Conservation (phyloP, 176 grass and related monocot genomes). For the Carex littledalei region DNA sequence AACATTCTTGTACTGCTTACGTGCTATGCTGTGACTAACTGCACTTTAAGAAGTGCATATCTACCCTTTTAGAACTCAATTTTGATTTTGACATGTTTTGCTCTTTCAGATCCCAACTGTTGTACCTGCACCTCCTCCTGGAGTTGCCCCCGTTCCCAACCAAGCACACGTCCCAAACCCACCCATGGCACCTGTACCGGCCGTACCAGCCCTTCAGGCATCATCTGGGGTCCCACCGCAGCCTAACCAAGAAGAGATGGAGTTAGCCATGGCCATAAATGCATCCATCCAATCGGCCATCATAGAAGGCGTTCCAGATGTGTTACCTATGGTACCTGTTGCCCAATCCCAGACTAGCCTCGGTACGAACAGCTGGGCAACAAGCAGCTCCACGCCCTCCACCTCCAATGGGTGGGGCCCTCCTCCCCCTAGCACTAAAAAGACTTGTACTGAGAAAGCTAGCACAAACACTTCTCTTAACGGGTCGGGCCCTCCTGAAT, state of each 20-base stretch:
- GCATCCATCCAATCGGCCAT: conserved; percentile 83
- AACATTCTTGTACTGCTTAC: background rate
- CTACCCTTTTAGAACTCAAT: background rate
- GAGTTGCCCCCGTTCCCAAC: background rate
- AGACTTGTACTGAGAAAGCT: conserved; percentile 25
- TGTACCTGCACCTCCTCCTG: conserved; percentile 27
- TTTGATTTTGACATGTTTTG: conserved; percentile 1
- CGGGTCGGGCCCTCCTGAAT: too few species aligned
- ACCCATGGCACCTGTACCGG: conserved; percentile 15
- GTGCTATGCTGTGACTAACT: background rate
- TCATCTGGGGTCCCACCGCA: conserved; percentile 29
- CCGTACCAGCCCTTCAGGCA: conserved; percentile 14
- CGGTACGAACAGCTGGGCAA: background rate
- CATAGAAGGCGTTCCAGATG: conserved; percentile 64
- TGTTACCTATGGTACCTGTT: conserved; percentile 35
- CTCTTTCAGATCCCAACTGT: conserved; percentile 37
- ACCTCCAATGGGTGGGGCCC: conserved; percentile 62
- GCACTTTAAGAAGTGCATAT: background rate
- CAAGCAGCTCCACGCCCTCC: conserved; percentile 22
- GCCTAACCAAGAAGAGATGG: conserved; percentile 55
- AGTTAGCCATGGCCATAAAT: conserved; percentile 83
- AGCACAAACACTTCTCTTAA: conserved; percentile 53
- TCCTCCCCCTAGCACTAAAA: conserved; percentile 31
- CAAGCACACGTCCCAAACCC: conserved; percentile 1
- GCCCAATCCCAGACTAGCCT: conserved; percentile 22